Conservation (phyloP, 1,139 yeast genomes). For the Geotrichum fermentans region DNA sequence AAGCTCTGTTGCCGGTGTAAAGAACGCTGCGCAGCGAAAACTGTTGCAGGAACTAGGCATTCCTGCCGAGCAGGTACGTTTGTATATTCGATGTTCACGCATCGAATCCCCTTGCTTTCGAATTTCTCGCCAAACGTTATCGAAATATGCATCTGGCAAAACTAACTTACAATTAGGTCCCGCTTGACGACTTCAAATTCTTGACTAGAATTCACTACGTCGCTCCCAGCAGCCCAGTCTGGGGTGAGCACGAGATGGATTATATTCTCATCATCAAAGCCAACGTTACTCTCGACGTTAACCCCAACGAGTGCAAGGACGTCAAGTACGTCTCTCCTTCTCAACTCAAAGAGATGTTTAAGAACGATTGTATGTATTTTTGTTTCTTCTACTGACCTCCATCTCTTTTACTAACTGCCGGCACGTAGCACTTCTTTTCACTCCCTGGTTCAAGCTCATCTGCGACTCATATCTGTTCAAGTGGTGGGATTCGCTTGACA, state of each 20-base stretch:
- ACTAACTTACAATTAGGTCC: slow-evolving; percentile 35
- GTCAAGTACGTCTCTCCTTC: slow-evolving; percentile 63
- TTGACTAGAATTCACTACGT: slow-evolving; percentile 92
- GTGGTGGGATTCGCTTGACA: slow-evolving; percentile 84
- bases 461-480: slow-evolving; percentile 85
- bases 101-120: slow-evolving; percentile 1
- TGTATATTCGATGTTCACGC: no score
- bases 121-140: slow-evolving; percentile 1
- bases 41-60: slow-evolving; percentile 91
- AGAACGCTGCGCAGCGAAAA: slow-evolving; percentile 86
- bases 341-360: slow-evolving; percentile 71
- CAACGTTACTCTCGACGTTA: slow-evolving; percentile 52
- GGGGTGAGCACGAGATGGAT: slow-evolving; percentile 99
- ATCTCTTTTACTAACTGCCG: slow-evolving; percentile 19
- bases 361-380: slow-evolving; percentile 40
- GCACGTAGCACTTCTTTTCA: slow-evolving; percentile 60
- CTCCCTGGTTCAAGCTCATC: slow-evolving; percentile 97
- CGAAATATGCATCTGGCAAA: neutral
- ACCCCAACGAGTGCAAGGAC: slow-evolving; percentile 74
- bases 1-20: slow-evolving; percentile 70
- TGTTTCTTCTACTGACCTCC: neutral
- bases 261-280: slow-evolving; percentile 78
- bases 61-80: slow-evolving; percentile 45
- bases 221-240: slow-evolving; percentile 75
- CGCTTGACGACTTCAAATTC: slow-evolving; percentile 66